phyloP scores from a whole-genome alignment of 352 stramenopile species.

The Globisporangium emineosum region DNA sequence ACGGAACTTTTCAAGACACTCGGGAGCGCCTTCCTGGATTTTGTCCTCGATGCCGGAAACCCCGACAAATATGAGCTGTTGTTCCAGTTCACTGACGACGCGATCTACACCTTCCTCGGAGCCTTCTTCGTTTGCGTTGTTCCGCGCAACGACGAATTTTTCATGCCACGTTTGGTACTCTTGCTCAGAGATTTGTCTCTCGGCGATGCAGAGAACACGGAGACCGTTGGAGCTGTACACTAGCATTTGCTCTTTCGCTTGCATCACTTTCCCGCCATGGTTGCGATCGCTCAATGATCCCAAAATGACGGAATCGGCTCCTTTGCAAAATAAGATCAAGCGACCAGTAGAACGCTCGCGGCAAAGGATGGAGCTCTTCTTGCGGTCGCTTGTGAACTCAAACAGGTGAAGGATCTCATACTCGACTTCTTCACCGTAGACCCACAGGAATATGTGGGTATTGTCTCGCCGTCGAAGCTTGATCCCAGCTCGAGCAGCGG shows the following conservation, averaged over 20 bases:
- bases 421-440: slow-evolving; percentile 26
- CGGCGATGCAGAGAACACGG: slow-evolving; percentile 68
- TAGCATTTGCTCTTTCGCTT: slow-evolving; percentile 46
- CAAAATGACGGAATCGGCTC: slow-evolving; percentile 88
- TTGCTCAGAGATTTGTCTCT: slow-evolving; percentile 42
- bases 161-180: slow-evolving; percentile 56
- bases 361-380: slow-evolving; percentile 63
- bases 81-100: slow-evolving; percentile 47
- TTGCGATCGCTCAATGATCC: slow-evolving; percentile 33
- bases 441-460: slow-evolving; percentile 25
- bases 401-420: slow-evolving; percentile 57
- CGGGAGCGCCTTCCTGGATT: slow-evolving; percentile 53
- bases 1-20: slow-evolving; percentile 56
- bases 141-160: slow-evolving; percentile 26
- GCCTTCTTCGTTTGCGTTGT: slow-evolving; percentile 2
- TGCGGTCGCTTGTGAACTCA: slow-evolving; percentile 64
- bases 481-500: slow-evolving; percentile 43
- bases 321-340: slow-evolving; percentile 69
- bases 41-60: slow-evolving; percentile 69
- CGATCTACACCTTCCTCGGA: slow-evolving; percentile 30
- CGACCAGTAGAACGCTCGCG: slow-evolving; percentile 26
- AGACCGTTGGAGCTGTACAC: slow-evolving; percentile 57
- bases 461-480: slow-evolving; percentile 34
- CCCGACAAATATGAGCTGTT: slow-evolving; percentile 43
- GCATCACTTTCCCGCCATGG: slow-evolving; percentile 23